Percentiles rank a stretch among this genome's conserved stretches.
These are phyloP conservation scores for Pisolithus albus DNA, from an alignment of 768 basidiomycete species.

Conservation along the genomic window DNA sequence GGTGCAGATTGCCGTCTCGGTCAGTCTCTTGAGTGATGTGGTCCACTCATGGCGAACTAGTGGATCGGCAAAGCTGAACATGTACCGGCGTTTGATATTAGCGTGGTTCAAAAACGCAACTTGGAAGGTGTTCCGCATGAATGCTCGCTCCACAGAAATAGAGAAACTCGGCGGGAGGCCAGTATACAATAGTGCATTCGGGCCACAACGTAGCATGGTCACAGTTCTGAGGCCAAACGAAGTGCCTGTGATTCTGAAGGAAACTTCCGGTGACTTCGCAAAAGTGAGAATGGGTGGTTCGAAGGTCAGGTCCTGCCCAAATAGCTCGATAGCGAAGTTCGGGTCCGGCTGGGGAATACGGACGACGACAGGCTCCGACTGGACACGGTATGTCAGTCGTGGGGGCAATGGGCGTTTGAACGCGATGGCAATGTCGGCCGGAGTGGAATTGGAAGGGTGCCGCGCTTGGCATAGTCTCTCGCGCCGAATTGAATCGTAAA, in stretches of 20 bases:
- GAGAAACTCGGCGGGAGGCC: conserved; percentile 75
- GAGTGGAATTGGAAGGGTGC: conserved; percentile 31
- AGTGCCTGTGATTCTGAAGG: conserved; percentile 87
- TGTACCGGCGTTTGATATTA: conserved; percentile 75
- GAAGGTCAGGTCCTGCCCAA: conserved; percentile 82
- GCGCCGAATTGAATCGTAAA: conserved; percentile 70
- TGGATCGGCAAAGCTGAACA: conserved; percentile 87
- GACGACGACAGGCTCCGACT: conserved; percentile 84
- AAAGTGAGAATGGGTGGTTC: conserved; percentile 84
- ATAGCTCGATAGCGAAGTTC: conserved; percentile 73
- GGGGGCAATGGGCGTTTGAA: conserved; percentile 71
- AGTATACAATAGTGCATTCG: conserved; percentile 75
- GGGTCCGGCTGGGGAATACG: conserved; percentile 82
- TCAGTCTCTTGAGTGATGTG: conserved; percentile 58
- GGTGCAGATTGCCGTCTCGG: conserved; percentile 40
- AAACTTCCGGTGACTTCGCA: conserved; percentile 66
- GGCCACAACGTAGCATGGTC: conserved; percentile 76
- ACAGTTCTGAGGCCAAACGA: conserved; percentile 78
- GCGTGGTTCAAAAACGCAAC: conserved; percentile 70
- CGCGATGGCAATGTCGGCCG: conserved; percentile 50
- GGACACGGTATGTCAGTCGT: conserved; percentile 78
- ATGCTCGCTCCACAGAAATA: conserved; percentile 80
- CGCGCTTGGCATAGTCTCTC: conserved; percentile 72
- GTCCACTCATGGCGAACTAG: conserved; percentile 71
- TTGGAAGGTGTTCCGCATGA: conserved; percentile 97